Conservation (phyloP, 2,329 filamentous ascomycete species). For the Dryadomyces quercus-mongolicae region DNA sequence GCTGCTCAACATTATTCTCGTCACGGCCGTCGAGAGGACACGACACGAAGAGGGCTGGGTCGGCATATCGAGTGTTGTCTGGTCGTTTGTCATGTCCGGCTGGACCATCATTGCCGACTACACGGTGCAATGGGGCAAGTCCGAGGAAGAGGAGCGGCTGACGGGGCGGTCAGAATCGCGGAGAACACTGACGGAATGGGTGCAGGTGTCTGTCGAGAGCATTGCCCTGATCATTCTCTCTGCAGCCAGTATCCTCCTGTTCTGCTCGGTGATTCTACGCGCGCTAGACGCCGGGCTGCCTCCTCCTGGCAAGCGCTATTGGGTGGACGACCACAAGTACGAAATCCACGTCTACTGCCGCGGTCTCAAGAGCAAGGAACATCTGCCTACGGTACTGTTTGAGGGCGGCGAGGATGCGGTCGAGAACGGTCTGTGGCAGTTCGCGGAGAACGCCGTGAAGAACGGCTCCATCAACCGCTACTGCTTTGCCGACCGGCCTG, state of each 20-base stretch:
- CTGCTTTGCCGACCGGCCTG: conserved; percentile 92
- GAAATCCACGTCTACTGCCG: conserved; percentile 75
- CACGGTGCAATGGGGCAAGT: conserved; percentile 82
- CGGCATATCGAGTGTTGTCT: conserved; percentile 74
- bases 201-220: conserved; percentile 64
- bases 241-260: conserved; percentile 60
- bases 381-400: conserved; percentile 68
- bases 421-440: conserved; percentile 66
- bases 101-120: conserved; percentile 73
- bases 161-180: conserved; percentile 82
- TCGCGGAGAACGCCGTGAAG: conserved; percentile 61
- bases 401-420: conserved; percentile 74
- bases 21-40: conserved; percentile 61
- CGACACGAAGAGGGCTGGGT: conserved; percentile 83
- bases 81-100: conserved; percentile 64
- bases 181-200: conserved; percentile 73
- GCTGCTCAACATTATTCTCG: conserved; percentile 65
- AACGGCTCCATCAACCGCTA: conserved; percentile 80
- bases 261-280: conserved; percentile 67
- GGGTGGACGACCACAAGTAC: conserved; percentile 76
- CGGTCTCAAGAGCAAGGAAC: conserved; percentile 54
- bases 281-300: conserved; percentile 64
- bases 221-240: conserved; percentile 58
- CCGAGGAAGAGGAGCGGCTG: conserved; percentile 81
- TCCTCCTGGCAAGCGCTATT: conserved; percentile 62